A percentile compares a stretch with the other conserved stretches of the same genome.
phyloP scores from a whole-genome alignment of 495 filamentous ascomycete species.

The Penicillium egyptiacum region DNA sequence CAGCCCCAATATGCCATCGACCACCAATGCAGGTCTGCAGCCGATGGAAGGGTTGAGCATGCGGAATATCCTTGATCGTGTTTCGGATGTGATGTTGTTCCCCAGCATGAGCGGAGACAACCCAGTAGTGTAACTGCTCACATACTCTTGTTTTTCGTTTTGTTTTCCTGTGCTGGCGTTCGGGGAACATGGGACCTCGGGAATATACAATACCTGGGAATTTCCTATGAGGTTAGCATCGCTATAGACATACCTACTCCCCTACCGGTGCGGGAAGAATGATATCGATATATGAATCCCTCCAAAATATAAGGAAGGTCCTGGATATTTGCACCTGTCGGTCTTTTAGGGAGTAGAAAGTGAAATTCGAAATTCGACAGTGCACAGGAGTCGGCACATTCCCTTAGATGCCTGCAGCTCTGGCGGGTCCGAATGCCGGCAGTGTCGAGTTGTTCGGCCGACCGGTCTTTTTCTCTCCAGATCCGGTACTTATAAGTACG shows the following conservation, averaged over 20 bases:
- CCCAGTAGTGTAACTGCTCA: slow-evolving; percentile 9
- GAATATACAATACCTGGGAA: slow-evolving; percentile 1
- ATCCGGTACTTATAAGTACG: neutral
- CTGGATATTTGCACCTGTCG: neutral
- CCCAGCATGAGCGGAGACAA: slow-evolving; percentile 34
- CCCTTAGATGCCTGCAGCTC: neutral
- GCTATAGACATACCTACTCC: slow-evolving; percentile 1
- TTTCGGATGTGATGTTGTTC: slow-evolving; percentile 48
- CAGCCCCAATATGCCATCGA: slow-evolving; percentile 13
- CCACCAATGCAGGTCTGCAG: neutral
- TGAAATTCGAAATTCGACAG: neutral
- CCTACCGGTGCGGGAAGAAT: neutral
- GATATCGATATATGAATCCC: neutral
- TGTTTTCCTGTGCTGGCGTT: neutral
- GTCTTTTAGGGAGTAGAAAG: neutral
- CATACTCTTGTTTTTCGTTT: neutral
- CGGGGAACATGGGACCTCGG: neutral
- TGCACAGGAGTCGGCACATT: neutral
- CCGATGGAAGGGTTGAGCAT: slow-evolving; percentile 26
- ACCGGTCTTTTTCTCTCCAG: neutral
- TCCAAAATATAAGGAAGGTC: neutral
- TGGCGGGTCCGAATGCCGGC: neutral
- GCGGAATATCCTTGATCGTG: slow-evolving; percentile 33
- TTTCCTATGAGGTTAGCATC: neutral
- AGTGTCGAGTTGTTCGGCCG: neutral